Conservation (phyloP, 23 red algal genomes). For the Agarophyton chilense region DNA sequence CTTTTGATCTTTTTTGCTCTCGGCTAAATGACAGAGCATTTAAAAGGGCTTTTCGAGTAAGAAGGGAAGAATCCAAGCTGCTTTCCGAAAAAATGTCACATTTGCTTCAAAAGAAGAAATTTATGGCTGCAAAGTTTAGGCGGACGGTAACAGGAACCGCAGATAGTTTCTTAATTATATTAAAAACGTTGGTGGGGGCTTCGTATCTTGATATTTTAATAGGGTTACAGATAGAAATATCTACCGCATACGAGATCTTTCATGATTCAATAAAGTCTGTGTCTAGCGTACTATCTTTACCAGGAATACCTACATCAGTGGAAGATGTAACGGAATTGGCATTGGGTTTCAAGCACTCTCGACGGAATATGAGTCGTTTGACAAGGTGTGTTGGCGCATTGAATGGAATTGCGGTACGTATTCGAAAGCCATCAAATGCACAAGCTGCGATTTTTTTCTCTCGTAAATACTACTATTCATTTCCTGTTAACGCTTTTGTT, state of each 20-base stretch:
- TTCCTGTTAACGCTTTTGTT: neutral
- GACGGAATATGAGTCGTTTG: neutral
- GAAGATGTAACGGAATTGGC: neutral
- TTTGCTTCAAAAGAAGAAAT: neutral
- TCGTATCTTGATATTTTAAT: neutral
- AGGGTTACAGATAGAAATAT: neutral
- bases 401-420: neutral
- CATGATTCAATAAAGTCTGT: neutral
- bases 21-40: neutral
- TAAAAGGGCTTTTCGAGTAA: neutral
- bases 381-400: neutral
- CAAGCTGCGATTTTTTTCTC: neutral
- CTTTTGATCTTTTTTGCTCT: neutral
- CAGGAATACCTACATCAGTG: neutral
- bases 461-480: neutral
- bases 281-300: neutral
- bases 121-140: neutral
- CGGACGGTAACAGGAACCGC: neutral
- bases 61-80: neutral
- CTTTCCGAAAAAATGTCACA: neutral
- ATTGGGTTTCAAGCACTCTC: neutral
- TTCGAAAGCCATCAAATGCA: neutral
- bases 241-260: constrained; percentile 22
- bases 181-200: neutral
- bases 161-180: neutral